These are phyloP conservation scores for Chrysoporthe cubensis DNA, from an alignment of 2,329 filamentous ascomycete genomes.

Conservation along the genomic window DNA sequence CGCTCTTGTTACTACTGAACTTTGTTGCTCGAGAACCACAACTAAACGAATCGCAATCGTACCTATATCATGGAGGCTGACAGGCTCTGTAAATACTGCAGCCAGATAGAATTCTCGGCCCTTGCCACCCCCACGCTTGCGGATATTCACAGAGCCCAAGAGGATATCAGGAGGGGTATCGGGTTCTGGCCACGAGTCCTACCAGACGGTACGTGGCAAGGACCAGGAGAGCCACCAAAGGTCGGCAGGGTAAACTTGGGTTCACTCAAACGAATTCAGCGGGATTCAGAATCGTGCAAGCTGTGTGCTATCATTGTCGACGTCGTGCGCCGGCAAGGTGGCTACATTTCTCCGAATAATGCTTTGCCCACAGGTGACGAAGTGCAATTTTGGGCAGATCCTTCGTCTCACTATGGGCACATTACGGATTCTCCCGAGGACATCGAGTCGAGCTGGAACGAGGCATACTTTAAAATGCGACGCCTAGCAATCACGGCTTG, in stretches of 20 bases:
- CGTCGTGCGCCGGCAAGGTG: neutral
- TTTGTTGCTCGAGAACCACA: neutral
- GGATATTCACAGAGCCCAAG: neutral
- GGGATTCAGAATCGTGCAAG: neutral
- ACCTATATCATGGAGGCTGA: neutral
- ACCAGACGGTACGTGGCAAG: neutral
- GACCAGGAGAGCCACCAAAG: neutral
- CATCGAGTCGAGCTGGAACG: conserved; percentile 6
- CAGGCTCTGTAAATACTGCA: neutral
- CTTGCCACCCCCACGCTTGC: neutral
- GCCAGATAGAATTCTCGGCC: conserved; percentile 6
- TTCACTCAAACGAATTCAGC: neutral
- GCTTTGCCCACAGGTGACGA: neutral
- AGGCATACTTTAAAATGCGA: conserved; percentile 1
- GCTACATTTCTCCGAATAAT: neutral
- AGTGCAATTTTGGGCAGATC: neutral
- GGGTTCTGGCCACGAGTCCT: conserved; percentile 1
- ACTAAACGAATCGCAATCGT: neutral
- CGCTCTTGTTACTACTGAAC: neutral
- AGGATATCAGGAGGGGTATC: neutral
- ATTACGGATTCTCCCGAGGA: neutral
- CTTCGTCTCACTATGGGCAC: neutral
- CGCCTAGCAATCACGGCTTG: neutral
- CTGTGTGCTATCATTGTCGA: neutral
- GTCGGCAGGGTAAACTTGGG: neutral